A percentile compares a stretch with the other conserved stretches of the same genome.
Evolutionary conservation across 306 rosid species (phyloP).

Genomic region (Gastrolobium bilobum): DNA sequence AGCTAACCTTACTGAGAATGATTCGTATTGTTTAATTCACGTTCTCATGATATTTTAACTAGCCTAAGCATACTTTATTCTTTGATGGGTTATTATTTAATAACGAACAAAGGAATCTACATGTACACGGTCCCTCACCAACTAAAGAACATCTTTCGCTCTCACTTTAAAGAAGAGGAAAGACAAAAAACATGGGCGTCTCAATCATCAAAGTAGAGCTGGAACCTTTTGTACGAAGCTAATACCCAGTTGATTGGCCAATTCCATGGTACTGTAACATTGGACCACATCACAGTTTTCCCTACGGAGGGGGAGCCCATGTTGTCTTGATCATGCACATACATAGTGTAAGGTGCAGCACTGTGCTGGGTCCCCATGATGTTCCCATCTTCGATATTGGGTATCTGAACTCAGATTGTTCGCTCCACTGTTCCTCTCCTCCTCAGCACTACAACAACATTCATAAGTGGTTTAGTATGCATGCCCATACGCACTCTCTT

Average conservation of each 20-base stretch:
- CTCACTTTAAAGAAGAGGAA: conserved; percentile 30
- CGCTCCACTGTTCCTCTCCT: conserved; percentile 31
- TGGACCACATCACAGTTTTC: conserved; percentile 48
- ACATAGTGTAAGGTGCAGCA: conserved; percentile 18
- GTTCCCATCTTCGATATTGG: conserved; percentile 38
- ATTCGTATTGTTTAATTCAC: neutral
- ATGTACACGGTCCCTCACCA: neutral
- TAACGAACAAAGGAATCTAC: neutral
- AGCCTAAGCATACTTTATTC: neutral
- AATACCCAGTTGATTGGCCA: conserved; percentile 37
- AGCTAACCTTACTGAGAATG: too few species aligned
- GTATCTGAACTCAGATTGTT: conserved; percentile 20
- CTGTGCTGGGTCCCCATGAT: conserved; percentile 41
- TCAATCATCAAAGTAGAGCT: conserved; percentile 41
- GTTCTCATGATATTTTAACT: neutral
- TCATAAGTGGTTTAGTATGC: neutral
- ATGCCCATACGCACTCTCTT: conserved; percentile 21
- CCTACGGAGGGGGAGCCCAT: conserved; percentile 28
- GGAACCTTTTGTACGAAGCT: conserved; percentile 38
- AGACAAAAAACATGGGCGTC: conserved; percentile 42
- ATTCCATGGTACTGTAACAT: conserved; percentile 37
- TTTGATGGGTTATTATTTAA: neutral
- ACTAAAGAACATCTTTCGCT: conserved; percentile 22
- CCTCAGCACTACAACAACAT: conserved; percentile 31
- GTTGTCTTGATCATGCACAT: conserved; percentile 22